Conservation (phyloP, 1,139 yeast species). For the Sugiyamaella castrensis region DNA sequence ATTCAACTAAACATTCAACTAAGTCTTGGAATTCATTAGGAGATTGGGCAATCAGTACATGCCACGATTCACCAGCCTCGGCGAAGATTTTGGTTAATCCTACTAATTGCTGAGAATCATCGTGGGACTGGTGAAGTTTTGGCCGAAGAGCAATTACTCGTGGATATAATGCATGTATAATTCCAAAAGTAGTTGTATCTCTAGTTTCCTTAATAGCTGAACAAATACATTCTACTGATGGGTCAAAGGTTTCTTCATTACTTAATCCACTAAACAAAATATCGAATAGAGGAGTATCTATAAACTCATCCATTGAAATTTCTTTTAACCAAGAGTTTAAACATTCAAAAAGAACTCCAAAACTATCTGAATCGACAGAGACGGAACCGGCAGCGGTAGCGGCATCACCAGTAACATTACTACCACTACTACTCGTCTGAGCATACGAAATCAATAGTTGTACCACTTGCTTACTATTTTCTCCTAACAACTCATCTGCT, state of each 20-base stretch:
- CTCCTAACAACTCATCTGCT: slow-evolving; percentile 57
- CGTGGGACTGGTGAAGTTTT: slow-evolving; percentile 45
- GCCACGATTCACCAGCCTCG: slow-evolving; percentile 97
- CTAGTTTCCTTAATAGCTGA: slow-evolving; percentile 78
- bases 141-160: slow-evolving; percentile 62
- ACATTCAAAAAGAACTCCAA: slow-evolving; percentile 60
- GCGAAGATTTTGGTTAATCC: slow-evolving; percentile 76
- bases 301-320: slow-evolving; percentile 64
- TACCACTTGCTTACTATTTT: slow-evolving; percentile 69
- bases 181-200: slow-evolving; percentile 55
- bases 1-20: slow-evolving; percentile 68
- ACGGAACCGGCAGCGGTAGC: slow-evolving; percentile 4
- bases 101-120: slow-evolving; percentile 70
- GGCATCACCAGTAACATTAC: background rate
- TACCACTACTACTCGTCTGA: slow-evolving; percentile 10
- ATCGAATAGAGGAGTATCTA: slow-evolving; percentile 60
- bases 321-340: slow-evolving; percentile 89
- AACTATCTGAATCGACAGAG: slow-evolving; percentile 1
- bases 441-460: slow-evolving; percentile 45
- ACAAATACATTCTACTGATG: slow-evolving; percentile 82
- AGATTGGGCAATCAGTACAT: slow-evolving; percentile 71
- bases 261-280: slow-evolving; percentile 70
- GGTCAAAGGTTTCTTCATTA: slow-evolving; percentile 56
- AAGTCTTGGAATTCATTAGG: slow-evolving; percentile 71
- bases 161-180: slow-evolving; percentile 65